Conservation (phyloP, 108 stramenopile species). For the Aurantiochytrium sp. region DNA sequence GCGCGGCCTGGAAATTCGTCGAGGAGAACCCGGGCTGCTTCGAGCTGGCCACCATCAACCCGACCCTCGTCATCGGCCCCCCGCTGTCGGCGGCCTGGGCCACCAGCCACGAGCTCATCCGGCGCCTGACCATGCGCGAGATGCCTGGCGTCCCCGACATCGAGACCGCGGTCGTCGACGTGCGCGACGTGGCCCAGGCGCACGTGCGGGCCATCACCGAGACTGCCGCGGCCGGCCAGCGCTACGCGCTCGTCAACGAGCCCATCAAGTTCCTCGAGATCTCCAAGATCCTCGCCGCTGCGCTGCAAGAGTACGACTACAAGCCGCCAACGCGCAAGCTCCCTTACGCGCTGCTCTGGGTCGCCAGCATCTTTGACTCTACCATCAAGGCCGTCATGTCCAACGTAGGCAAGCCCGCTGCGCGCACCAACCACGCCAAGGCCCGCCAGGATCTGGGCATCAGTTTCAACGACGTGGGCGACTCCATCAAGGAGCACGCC, state of each 20-base stretch:
- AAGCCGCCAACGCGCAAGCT: neutral
- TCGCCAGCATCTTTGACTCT: neutral
- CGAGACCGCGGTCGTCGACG: neutral
- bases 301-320: neutral
- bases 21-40: neutral
- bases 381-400: neutral
- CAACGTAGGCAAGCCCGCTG: neutral
- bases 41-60: constrained; percentile 23
- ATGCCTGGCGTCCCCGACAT: constrained; percentile 7
- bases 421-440: neutral
- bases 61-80: neutral
- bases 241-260: neutral
- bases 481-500: neutral
- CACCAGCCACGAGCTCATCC: neutral
- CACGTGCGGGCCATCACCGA: neutral
- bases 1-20: constrained; percentile 34
- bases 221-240: constrained; percentile 13
- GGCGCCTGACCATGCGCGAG: neutral
- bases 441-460: neutral
- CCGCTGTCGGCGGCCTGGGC: neutral
- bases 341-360: neutral
- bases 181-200: constrained; percentile 23
- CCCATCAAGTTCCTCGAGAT: neutral
- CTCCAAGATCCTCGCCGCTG: neutral
- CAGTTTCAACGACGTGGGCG: neutral